These are phyloP conservation scores for Aspergillus saccharolyticus DNA, from an alignment of 495 filamentous ascomycete genomes.

Conservation along the genomic window DNA sequence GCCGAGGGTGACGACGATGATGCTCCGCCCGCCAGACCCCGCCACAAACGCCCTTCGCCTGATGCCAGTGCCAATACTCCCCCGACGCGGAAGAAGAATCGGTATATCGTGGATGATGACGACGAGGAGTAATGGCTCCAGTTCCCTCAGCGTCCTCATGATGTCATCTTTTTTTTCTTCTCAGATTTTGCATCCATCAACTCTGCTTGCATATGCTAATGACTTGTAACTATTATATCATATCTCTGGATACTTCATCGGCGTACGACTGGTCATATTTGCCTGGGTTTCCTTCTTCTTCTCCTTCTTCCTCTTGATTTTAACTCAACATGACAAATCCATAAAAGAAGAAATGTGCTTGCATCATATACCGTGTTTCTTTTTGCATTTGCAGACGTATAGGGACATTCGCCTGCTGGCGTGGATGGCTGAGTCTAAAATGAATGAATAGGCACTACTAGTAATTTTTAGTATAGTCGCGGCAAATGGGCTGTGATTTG, in stretches of 20 bases:
- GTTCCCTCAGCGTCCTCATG: background rate
- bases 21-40: conserved; percentile 21
- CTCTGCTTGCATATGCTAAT: conserved; percentile 7
- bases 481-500: no score
- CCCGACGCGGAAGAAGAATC: conserved; percentile 42
- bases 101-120: conserved; percentile 44
- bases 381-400: background rate
- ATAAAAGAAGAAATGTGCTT: background rate
- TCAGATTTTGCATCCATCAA: background rate
- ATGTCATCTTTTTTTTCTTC: conserved; percentile 2
- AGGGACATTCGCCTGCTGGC: background rate
- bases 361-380: background rate
- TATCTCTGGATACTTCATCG: background rate
- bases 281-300: background rate
- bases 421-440: no score
- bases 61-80: conserved; percentile 31
- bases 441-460: no score
- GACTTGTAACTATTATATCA: conserved; percentile 11
- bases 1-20: conserved; percentile 54
- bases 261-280: conserved; percentile 6
- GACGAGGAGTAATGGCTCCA: conserved; percentile 33
- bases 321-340: background rate
- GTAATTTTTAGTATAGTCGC: no score
- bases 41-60: conserved; percentile 18
- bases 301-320: no score